Evolutionary conservation across 208 protist species (phyloP).

Genomic region (Kentomonas sorsogonicus): DNA sequence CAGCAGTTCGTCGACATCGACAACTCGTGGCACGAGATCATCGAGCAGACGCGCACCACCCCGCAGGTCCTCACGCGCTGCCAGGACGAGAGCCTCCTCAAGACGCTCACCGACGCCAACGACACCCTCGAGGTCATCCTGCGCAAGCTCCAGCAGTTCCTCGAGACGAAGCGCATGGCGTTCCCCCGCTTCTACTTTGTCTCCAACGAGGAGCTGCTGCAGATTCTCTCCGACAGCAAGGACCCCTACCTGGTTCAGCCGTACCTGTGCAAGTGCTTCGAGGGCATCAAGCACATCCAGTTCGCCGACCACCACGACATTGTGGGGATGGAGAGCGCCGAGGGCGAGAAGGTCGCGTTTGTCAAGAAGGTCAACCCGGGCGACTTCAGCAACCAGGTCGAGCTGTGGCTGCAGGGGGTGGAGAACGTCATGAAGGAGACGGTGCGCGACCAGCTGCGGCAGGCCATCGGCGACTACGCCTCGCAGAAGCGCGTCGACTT

Average conservation of each 20-base stretch:
- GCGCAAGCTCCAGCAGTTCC: slow-evolving; percentile 96
- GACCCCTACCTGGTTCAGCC: slow-evolving; percentile 94
- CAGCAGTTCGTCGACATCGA: slow-evolving; percentile 92
- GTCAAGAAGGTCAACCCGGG: slow-evolving; percentile 78
- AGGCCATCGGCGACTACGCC: slow-evolving; percentile 83
- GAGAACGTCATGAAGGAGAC: slow-evolving; percentile 91
- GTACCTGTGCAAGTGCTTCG: slow-evolving; percentile 96
- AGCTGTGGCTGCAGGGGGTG: slow-evolving; percentile 93
- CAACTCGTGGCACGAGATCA: slow-evolving; percentile 90
- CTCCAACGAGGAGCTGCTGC: slow-evolving; percentile 92
- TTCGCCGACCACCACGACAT: slow-evolving; percentile 91
- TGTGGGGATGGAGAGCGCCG: slow-evolving; percentile 86
- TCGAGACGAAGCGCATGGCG: slow-evolving; percentile 96
- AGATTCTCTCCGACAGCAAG: slow-evolving; percentile 95
- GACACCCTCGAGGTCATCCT: slow-evolving; percentile 94
- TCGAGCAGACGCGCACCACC: slow-evolving; percentile 83
- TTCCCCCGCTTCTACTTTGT: slow-evolving; percentile 98
- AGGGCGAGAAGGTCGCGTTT: slow-evolving; percentile 87
- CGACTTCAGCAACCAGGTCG: slow-evolving; percentile 89
- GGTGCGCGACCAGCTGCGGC: slow-evolving; percentile 76
- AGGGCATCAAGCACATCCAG: slow-evolving; percentile 91
- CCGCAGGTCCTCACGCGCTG: slow-evolving; percentile 86
- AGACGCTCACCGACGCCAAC: slow-evolving; percentile 89
- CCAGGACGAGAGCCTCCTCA: slow-evolving; percentile 90
- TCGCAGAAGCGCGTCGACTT: slow-evolving; percentile 80